phyloP scores from a whole-genome alignment of 352 stramenopile genomes.

The Globisporangium lucens region DNA sequence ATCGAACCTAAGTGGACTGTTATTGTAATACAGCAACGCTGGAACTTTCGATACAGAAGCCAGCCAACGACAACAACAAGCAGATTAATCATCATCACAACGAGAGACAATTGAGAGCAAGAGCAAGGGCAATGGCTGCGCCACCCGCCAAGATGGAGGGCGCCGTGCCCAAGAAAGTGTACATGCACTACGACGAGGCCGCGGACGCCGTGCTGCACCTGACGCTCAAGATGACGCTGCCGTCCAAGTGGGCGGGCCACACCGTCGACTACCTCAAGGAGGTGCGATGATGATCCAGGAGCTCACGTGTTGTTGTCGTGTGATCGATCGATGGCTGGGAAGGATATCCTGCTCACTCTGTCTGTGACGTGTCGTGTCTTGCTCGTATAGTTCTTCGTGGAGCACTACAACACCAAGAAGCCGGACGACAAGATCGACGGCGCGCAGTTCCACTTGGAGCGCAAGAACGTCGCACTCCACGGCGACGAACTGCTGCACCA shows the following conservation, averaged over 20 bases:
- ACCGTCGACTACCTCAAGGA: slow-evolving; percentile 82
- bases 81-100: background rate
- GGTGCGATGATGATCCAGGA: slow-evolving; percentile 21
- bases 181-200: slow-evolving; percentile 85
- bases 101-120: background rate
- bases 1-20: background rate
- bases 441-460: slow-evolving; percentile 63
- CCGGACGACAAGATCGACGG: slow-evolving; percentile 58
- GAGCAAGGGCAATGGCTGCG: slow-evolving; percentile 22
- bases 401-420: slow-evolving; percentile 90
- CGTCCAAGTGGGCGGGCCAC: slow-evolving; percentile 82
- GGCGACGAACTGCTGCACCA: slow-evolving; percentile 78
- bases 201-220: slow-evolving; percentile 53
- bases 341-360: background rate
- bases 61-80: background rate
- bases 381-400: slow-evolving; percentile 77
- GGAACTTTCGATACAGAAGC: slow-evolving; percentile 1
- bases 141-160: slow-evolving; percentile 66
- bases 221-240: slow-evolving; percentile 87
- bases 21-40: background rate
- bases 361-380: background rate
- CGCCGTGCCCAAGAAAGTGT: slow-evolving; percentile 84
- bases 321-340: background rate
- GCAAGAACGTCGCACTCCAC: slow-evolving; percentile 54
- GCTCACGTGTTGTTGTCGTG: background rate